A percentile compares a stretch with the other conserved stretches of the same genome.
These are phyloP conservation scores for Nyctanthes arbortristis DNA, from an alignment of 257 asterid species.

Conservation along the genomic window DNA sequence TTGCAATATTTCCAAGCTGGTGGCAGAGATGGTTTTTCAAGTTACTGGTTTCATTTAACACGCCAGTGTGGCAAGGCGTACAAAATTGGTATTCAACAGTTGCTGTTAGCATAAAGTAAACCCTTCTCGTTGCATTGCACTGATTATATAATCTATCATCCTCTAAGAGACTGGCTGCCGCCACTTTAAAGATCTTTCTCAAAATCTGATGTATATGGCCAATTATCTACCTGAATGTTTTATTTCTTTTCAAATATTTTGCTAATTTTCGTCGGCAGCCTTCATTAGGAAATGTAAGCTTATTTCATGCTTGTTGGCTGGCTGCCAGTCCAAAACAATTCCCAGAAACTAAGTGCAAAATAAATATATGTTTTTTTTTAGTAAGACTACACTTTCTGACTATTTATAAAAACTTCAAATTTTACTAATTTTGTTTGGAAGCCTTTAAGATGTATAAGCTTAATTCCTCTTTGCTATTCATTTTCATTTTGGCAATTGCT, in stretches of 20 bases:
- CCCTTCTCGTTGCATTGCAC: not conserved
- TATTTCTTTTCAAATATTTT: too few species aligned
- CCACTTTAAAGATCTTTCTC: too few species aligned
- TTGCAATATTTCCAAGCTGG: not conserved
- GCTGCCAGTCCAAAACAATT: not conserved
- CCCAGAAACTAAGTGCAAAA: not conserved
- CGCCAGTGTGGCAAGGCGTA: constrained; percentile 6
- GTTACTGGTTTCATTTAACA: not conserved
- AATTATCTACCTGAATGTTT: too few species aligned
- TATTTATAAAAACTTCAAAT: not conserved
- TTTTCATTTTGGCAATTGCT: not conserved
- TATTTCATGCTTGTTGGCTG: too few species aligned
- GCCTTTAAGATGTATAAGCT: not conserved
- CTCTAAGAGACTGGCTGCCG: not conserved
- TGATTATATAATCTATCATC: not conserved
- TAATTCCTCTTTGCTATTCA: not conserved
- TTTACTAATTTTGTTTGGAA: not conserved
- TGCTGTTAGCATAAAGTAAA: constrained; percentile 9
- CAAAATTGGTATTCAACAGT: constrained; percentile 3
- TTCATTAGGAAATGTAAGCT: too few species aligned
- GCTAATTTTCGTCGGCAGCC: too few species aligned
- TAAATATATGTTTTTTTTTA: too few species aligned
- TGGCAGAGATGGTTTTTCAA: not conserved
- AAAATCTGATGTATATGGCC: too few species aligned
- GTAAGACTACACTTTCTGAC: not conserved